Evolutionary conservation across 2,329 filamentous ascomycete genomes (phyloP), one percentile per base, ranked within the genome.

Genomic region (Hawksworthiomyces lignivorus): DNA sequence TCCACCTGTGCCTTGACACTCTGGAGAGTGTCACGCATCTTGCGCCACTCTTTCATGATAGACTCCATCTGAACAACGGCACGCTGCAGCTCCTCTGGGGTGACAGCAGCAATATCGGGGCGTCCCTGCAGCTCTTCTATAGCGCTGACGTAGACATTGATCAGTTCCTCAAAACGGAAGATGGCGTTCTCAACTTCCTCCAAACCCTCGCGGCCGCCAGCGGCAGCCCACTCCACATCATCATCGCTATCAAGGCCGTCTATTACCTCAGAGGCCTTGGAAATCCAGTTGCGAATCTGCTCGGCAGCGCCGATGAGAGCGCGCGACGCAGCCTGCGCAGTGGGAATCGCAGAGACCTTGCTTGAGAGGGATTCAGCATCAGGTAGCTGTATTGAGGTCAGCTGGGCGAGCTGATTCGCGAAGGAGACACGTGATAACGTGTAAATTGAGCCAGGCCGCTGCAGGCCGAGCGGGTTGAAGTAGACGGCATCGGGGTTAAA

Each of bases 211-310:
- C 84, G 73, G 3, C 92, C 92, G 39, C 87, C 92, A 7, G 78
- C 78, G 2, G 89, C 90, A 3, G 92, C 89, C 92, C 92, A 98
- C 61, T 97, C 90, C 14, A 97, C 88, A 57, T 98, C 92, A 60
- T 97, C 92, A 49, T 97, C 90, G 40, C 89, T 88, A 59, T 97
- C 88, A 31, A 98, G 69, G 5, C 89, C 89, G 41, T 77, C 77
- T 40, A 98, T 80, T 24, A 97, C 89, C 54, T 94, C 87, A 0
- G 83, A 83, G 0, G 90, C 90, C 61, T 96, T 96, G 49, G 77
- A 76, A 56, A 96, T 95, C 92, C 92, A 98, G 55, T 84, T 82
- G 49, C 84, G 77, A 51, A 98, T 97, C 62, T 97, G 89, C 48
- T 94, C 87, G 5, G 89, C 87, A 10, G 90, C 87, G 51, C 86